Evolutionary conservation across 768 basidiomycete species (phyloP).

Genomic region (Boletus vinaceobasis): DNA sequence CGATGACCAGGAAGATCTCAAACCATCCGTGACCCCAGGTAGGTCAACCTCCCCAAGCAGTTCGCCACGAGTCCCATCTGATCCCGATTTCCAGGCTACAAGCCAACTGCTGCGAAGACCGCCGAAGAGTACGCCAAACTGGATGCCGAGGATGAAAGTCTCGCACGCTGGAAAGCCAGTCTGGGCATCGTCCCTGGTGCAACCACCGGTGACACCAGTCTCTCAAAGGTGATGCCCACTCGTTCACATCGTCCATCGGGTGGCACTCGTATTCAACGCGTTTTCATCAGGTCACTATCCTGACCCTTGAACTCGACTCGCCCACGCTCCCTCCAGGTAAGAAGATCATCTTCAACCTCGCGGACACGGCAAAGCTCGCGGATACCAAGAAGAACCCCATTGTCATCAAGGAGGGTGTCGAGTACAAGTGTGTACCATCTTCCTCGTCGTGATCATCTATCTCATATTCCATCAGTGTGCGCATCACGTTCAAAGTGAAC

Average conservation of each 20-base stretch:
- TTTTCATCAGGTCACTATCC: conserved; percentile 55
- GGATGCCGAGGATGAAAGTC: conserved; percentile 88
- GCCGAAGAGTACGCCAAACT: conserved; percentile 81
- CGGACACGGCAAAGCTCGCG: conserved; percentile 39
- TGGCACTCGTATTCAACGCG: conserved; percentile 22
- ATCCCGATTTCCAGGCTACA: conserved; percentile 59
- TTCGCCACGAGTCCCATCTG: conserved; percentile 12
- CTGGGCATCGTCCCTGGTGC: conserved; percentile 73
- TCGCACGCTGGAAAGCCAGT: conserved; percentile 94
- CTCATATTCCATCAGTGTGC: conserved; percentile 48
- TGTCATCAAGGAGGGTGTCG: conserved; percentile 77
- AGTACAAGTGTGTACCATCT: conserved; percentile 65
- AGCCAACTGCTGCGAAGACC: conserved; percentile 61
- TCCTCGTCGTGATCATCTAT: not conserved
- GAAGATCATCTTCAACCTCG: conserved; percentile 66
- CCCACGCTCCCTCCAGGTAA: conserved; percentile 60
- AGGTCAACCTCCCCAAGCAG: conserved; percentile 8
- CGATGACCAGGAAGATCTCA: conserved; percentile 71
- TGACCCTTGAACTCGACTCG: conserved; percentile 80
- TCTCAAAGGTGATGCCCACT: conserved; percentile 60
- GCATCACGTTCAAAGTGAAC: conserved; percentile 83
- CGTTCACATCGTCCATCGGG: not conserved
- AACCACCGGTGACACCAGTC: conserved; percentile 34
- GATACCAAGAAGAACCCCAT: conserved; percentile 77
- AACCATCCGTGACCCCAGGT: conserved; percentile 69